phyloP scores from a whole-genome alignment of 2,329 filamentous ascomycete species.

The Phyllosticta paracitricarpa region DNA sequence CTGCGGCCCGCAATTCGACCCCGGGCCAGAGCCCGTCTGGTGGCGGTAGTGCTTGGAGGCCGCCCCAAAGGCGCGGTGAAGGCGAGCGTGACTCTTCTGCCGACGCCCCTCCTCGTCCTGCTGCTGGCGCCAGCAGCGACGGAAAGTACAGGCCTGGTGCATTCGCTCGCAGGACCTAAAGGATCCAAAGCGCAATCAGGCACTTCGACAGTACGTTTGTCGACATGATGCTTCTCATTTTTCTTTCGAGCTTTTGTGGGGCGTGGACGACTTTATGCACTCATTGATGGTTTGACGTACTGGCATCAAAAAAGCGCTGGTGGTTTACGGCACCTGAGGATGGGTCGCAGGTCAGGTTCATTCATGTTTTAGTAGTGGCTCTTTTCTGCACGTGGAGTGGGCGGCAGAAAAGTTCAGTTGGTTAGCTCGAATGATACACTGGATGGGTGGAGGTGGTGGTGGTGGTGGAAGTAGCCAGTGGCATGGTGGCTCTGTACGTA shows the following conservation, averaged over 20 bases:
- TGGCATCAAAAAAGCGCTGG: not conserved
- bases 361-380: not conserved
- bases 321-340: not conserved
- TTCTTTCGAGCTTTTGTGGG: not conserved
- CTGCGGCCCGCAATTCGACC: conserved; percentile 2
- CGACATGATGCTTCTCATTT: not conserved
- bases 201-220: no score
- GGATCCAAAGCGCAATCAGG: not conserved
- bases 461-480: not conserved
- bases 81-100: conserved; percentile 8
- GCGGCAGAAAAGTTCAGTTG: not conserved
- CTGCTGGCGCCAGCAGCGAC: conserved; percentile 17
- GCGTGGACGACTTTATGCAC: not conserved
- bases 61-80: conserved; percentile 11
- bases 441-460: not conserved
- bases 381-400: not conserved
- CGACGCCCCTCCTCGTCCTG: conserved; percentile 1
- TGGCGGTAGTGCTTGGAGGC: conserved; percentile 5
- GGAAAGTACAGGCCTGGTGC: conserved; percentile 32
- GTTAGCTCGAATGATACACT: not conserved
- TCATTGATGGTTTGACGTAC: not conserved
- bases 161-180: conserved; percentile 15
- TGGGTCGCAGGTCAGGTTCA: not conserved
- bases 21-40: conserved; percentile 2
- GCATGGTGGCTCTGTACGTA: not conserved